Evolutionary conservation across 2,329 filamentous ascomycete species (phyloP), one percentile per base, ranked within the genome.

Genomic region (Metarhizium anisopliae): DNA sequence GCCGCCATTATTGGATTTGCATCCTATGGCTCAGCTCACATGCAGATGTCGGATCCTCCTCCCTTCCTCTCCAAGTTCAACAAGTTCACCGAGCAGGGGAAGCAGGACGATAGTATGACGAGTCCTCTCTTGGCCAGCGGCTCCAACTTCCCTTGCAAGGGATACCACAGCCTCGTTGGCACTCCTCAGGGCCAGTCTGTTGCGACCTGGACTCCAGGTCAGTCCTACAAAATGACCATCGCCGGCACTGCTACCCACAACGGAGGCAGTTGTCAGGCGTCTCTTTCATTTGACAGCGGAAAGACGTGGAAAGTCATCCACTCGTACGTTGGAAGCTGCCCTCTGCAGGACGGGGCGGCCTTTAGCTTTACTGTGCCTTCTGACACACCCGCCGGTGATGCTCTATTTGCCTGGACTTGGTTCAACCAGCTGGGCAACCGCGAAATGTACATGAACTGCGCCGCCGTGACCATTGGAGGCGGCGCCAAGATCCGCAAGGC

Each of bases 401-500:
- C 83, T 56, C 68, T 92, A 50, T 80, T 92, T 53, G 83, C 84
- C 40, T 93, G 89, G 89, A 84, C 82, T 29, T 89, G 86, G 86
- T 86, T 88, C 73, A 90, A 90, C 75, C 75, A 83, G 61, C 70
- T 87, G 43, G 88, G 89, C 32, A 91, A 91, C 72, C 80, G 88
- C 51, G 89, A 93, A 69, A 89, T 88, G 81, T 94, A 94, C 79
- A 90, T 90, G 86, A 89, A 90, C 72, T 94, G 89, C 66, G 88
- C 89, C 8, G 76, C 81, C 53, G 80, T 92, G 62, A 82, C 80
- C 59, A 84, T 91, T 66, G 71, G 70, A 36, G 68, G 70, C 51
- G 29, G 18, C 11, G 38, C 13, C 63, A 63, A 58, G 62, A 62
- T 29, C 54, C 58, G 55, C 52, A 71, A 71, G 66, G 70, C 72